Conservation (phyloP, 192 early-diverging fungal genomes). For the Podila clonocystis region DNA sequence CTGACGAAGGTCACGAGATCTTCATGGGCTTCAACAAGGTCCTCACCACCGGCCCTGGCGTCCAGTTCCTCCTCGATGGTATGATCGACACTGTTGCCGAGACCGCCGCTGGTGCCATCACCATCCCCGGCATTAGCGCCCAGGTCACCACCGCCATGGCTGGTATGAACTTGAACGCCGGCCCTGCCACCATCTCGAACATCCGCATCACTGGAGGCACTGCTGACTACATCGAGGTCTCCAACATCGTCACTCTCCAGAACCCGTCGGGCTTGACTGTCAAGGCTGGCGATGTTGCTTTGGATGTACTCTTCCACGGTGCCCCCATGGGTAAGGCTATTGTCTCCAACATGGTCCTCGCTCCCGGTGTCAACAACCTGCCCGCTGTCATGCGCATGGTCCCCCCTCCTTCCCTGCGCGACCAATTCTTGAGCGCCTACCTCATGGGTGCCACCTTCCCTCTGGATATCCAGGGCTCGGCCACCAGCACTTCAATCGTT, state of each 20-base stretch:
- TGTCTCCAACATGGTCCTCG: constrained; percentile 52
- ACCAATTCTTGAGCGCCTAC: constrained; percentile 56
- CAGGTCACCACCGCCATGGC: constrained; percentile 55
- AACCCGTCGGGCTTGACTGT: constrained; percentile 66
- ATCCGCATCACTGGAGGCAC: constrained; percentile 65
- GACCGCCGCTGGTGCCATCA: constrained; percentile 66
- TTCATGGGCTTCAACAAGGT: constrained; percentile 64
- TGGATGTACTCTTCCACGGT: constrained; percentile 50
- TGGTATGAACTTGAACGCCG: constrained; percentile 65
- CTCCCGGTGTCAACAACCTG: constrained; percentile 59
- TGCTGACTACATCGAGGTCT: constrained; percentile 53
- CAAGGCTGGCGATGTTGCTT: constrained; percentile 55
- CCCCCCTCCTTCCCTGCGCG: constrained; percentile 28
- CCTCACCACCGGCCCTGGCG: constrained; percentile 56
- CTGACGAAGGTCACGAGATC: constrained; percentile 37
- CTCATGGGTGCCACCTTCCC: constrained; percentile 47
- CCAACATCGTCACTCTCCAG: constrained; percentile 53
- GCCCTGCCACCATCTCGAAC: constrained; percentile 56
- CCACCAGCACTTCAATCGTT: constrained; percentile 51
- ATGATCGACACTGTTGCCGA: constrained; percentile 60
- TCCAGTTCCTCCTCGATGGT: constrained; percentile 60
- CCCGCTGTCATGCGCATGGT: constrained; percentile 53
- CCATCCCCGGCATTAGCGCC: constrained; percentile 61
- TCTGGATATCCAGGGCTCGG: constrained; percentile 53
- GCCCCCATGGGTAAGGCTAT: constrained; percentile 52